Base-by-base conservation (phyloP, 768 basidiomycete genomes). In the Tylopilus plumbeoviolaceoides region DNA sequence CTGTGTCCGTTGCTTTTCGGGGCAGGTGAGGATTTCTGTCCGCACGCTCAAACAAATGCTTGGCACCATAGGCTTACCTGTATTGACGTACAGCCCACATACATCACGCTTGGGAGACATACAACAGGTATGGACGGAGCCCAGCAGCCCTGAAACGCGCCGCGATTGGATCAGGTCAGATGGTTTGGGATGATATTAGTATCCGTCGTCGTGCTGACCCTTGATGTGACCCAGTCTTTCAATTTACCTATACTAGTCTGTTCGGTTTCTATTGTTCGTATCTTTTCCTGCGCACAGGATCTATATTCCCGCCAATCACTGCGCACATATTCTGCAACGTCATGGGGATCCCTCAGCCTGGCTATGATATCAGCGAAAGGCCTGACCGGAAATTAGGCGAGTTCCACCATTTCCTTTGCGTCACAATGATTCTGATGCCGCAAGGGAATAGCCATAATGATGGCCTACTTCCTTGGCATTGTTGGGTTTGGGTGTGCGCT, bases 241-340 rank as follows among this genome's bases (percentile, higher is more conserved):
- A 98, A 70, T 76, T 95, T 21, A 64, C 76, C 4, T 99, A 98
- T 70, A 99, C 97, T 7, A 93, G 91, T 4, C 62, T 98, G 14
- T 98, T 98, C 60, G 97, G 97, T 5, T 89, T 86, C 68, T 89
- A 88, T 69, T 85, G 84, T 21, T 80, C 91, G 5, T 97, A 83
- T 70, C 78, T 97, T 40, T 92, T 94, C 71, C 75, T 95, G 8
- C 83, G 89, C 45, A 93, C 94, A 5, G 83, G 87, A 15, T 94
- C 92, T 5, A 71, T 98, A 53, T 68, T 87, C 28, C 87, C 93
- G 1, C 76, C 94, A 2, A 77, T 94, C 50, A 70, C 79, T 9
- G 83, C 92, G 0, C 97, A 99, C 64, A 72, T 88, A 1, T 95
- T 93, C 65, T 98, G 97, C 75, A 99, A 99, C 64, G 67, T 89